Evolutionary conservation across 1,139 yeast species (phyloP).

Genomic region (Ogataea hybrid): DNA sequence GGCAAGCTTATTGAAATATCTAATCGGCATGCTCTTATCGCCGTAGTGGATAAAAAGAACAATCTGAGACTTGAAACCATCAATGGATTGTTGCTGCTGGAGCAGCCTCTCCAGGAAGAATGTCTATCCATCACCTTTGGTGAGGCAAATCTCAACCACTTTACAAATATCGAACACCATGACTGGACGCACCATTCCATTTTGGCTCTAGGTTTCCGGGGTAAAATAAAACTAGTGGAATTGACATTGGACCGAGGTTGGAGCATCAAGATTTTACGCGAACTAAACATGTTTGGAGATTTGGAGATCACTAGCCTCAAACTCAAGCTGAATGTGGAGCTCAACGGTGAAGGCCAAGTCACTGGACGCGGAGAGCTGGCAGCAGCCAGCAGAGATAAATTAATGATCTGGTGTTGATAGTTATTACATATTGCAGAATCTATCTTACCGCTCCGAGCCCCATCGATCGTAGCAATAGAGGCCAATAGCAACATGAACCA

Average conservation of each 20-base stretch:
- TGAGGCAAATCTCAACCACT: constrained; percentile 9
- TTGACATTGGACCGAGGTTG: constrained; percentile 22
- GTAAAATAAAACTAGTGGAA: constrained; percentile 33
- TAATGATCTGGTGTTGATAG: constrained; percentile 32
- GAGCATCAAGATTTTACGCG: constrained; percentile 26
- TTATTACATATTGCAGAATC: background rate
- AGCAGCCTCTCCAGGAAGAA: constrained; percentile 13
- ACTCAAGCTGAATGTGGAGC: constrained; percentile 30
- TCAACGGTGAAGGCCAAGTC: constrained; percentile 31
- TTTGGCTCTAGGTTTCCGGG: constrained; percentile 35
- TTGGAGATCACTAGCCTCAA: constrained; percentile 29
- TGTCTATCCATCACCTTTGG: constrained; percentile 18
- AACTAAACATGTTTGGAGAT: constrained; percentile 23
- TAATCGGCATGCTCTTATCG: constrained; percentile 54
- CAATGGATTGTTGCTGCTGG: constrained; percentile 49
- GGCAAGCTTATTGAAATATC: constrained; percentile 45
- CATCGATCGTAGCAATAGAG: constrained; percentile 66
- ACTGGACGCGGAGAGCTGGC: constrained; percentile 34
- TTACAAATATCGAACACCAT: constrained; percentile 3
- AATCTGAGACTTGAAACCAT: constrained; percentile 44
- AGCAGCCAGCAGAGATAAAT: constrained; percentile 37
- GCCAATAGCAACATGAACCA: constrained; percentile 39
- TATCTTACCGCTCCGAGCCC: constrained; percentile 40
- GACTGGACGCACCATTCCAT: constrained; percentile 38
- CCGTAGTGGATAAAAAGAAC: constrained; percentile 32